Evolutionary conservation across 805 yeast genomes (phyloP).

Genomic region (Candida sakaeoensis): DNA sequence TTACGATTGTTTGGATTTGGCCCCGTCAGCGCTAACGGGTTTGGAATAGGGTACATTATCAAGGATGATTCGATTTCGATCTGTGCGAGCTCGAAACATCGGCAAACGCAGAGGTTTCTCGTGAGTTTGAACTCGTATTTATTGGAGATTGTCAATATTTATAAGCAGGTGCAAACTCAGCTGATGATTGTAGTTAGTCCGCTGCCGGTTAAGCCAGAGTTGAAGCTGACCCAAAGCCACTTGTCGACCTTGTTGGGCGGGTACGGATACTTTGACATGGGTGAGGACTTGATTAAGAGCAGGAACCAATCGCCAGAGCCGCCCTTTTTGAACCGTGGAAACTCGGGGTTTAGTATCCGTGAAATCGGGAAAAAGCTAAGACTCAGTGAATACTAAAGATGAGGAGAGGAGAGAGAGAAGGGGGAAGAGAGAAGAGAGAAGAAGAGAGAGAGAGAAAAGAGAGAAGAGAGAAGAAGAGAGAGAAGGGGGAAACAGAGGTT

Average conservation of each 20-base stretch:
- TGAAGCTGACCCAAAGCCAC: constrained; percentile 20
- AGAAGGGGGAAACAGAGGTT: too few species aligned
- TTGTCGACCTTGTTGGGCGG: constrained; percentile 48
- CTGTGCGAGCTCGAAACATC: constrained; percentile 57
- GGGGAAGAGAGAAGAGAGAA: too few species aligned
- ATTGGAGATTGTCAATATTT: constrained; percentile 38
- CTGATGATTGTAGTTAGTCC: not conserved
- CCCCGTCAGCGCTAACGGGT: constrained; percentile 56
- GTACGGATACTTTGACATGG: constrained; percentile 59
- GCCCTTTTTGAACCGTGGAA: constrained; percentile 35
- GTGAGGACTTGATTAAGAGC: constrained; percentile 48
- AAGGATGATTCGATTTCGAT: constrained; percentile 50
- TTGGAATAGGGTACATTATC: constrained; percentile 54
- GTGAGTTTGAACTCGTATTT: constrained; percentile 50
- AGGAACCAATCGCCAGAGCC: constrained; percentile 61
- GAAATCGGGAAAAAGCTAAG: constrained; percentile 66
- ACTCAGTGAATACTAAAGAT: constrained; percentile 55
- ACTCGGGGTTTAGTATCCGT: constrained; percentile 39
- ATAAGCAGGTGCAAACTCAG: constrained; percentile 9
- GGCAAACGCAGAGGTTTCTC: constrained; percentile 55
- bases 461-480: too few species aligned
- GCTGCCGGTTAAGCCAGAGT: not conserved
- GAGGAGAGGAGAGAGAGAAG: too few species aligned
- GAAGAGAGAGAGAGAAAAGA: too few species aligned
- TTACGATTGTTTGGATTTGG: constrained; percentile 57